Percentiles rank a stretch among this genome's conserved stretches.
Evolutionary conservation across 495 filamentous ascomycete species (phyloP).

Genomic region (Neurospora intermedia): DNA sequence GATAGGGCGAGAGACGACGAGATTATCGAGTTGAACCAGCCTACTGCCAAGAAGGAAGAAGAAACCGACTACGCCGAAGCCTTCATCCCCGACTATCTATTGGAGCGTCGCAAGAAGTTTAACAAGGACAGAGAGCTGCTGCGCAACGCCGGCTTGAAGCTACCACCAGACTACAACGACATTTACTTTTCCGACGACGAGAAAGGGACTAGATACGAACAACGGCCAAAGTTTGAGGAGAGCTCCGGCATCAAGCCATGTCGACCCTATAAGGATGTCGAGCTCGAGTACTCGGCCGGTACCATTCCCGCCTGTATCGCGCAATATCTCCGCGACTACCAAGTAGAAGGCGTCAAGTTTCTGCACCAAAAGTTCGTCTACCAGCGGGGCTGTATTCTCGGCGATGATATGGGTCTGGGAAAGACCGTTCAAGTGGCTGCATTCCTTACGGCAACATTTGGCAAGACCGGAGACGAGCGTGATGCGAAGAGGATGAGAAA

Average conservation of each 20-base stretch:
- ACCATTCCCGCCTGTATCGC: constrained; percentile 84
- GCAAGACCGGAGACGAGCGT: constrained; percentile 85
- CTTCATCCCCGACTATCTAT: constrained; percentile 35
- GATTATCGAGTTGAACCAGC: constrained; percentile 3
- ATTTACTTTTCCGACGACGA: constrained; percentile 87
- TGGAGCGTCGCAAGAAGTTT: constrained; percentile 45
- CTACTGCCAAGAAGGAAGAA: constrained; percentile 10
- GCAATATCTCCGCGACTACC: constrained; percentile 87
- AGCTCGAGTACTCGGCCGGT: constrained; percentile 64
- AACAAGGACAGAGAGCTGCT: constrained; percentile 46
- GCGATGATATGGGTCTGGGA: constrained; percentile 95
- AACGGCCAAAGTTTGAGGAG: constrained; percentile 57
- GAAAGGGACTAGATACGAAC: constrained; percentile 45
- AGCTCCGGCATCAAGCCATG: constrained; percentile 44
- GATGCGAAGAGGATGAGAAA: constrained; percentile 90
- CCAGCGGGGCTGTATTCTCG: constrained; percentile 80
- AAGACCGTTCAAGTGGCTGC: constrained; percentile 97
- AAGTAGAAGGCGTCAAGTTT: constrained; percentile 76
- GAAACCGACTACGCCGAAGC: constrained; percentile 21
- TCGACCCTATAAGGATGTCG: constrained; percentile 62
- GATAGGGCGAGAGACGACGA: not conserved
- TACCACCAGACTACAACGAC: constrained; percentile 73
- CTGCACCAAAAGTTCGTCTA: constrained; percentile 85
- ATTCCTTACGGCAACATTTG: constrained; percentile 86
- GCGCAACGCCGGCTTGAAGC: constrained; percentile 55